Evolutionary conservation across 495 filamentous ascomycete genomes (phyloP).

Genomic region (Aspergillus coremiiformis): DNA sequence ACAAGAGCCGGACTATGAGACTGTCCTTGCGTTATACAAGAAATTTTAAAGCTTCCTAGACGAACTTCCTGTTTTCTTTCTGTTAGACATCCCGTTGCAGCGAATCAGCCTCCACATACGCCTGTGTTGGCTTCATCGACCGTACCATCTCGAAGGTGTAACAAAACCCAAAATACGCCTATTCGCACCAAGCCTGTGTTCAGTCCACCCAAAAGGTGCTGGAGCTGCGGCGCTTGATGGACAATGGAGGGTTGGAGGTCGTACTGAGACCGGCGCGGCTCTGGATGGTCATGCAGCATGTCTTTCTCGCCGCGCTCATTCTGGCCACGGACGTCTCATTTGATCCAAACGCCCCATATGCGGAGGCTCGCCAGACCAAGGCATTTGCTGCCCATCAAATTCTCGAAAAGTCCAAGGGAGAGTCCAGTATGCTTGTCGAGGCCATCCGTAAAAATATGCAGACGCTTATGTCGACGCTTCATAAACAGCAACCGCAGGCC

Average conservation of each 20-base stretch:
- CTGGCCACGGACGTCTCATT: slow-evolving; percentile 26
- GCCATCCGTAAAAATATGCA: slow-evolving; percentile 23
- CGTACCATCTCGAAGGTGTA: slow-evolving; percentile 21
- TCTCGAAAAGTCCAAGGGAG: slow-evolving; percentile 18
- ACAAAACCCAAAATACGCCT: slow-evolving; percentile 23
- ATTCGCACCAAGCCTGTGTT: slow-evolving; percentile 22
- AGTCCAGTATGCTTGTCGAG: slow-evolving; percentile 17
- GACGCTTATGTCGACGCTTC: slow-evolving; percentile 20
- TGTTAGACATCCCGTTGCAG: slow-evolving; percentile 20
- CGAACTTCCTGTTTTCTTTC: slow-evolving; percentile 17
- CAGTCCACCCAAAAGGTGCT: slow-evolving; percentile 23
- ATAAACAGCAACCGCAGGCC: not conserved
- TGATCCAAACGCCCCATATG: slow-evolving; percentile 18
- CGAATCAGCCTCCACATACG: slow-evolving; percentile 17
- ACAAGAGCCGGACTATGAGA: slow-evolving; percentile 17
- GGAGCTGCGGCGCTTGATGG: slow-evolving; percentile 22
- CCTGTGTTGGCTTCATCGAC: slow-evolving; percentile 26
- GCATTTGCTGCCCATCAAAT: slow-evolving; percentile 20
- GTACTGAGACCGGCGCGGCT: slow-evolving; percentile 14
- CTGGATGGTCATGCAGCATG: slow-evolving; percentile 22
- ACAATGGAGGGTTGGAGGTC: slow-evolving; percentile 11
- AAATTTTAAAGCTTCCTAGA: slow-evolving; percentile 15
- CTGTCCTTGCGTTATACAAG: slow-evolving; percentile 18
- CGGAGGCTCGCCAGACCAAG: slow-evolving; percentile 15
- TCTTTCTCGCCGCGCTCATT: slow-evolving; percentile 24